phyloP scores from a whole-genome alignment of 1,284 basidiomycete genomes.

The Stygiomarasmius scandens region DNA sequence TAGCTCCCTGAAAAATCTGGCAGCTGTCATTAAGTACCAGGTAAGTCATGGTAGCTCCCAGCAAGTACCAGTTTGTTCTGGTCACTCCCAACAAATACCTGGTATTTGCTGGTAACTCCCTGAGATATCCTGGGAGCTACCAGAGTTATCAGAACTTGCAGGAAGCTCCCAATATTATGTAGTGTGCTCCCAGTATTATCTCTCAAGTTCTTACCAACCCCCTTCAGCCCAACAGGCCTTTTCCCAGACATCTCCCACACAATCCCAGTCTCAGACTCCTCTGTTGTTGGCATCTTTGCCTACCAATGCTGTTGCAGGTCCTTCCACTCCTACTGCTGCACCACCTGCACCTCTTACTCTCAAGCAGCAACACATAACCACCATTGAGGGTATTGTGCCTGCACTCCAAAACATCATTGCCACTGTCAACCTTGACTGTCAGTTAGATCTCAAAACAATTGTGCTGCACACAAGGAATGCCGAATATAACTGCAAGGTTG shows the following conservation, averaged over 20 bases:
- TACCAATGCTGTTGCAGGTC: conserved; percentile 27
- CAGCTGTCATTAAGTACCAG: too few species aligned
- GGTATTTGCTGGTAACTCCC: too few species aligned
- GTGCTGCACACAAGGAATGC: conserved; percentile 98
- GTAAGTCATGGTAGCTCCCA: too few species aligned
- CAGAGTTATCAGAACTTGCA: too few species aligned
- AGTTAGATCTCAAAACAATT: conserved; percentile 98
- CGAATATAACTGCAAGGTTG: conserved; percentile 99
- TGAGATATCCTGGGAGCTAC: too few species aligned
- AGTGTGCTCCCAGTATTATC: too few species aligned
- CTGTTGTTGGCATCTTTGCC: conserved; percentile 27
- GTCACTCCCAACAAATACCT: too few species aligned
- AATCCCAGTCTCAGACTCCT: conserved; percentile 36
- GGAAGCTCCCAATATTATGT: too few species aligned
- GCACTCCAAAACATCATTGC: conserved; percentile 99
- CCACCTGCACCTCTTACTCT: conserved; percentile 68
- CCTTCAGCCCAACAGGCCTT: conserved; percentile 29
- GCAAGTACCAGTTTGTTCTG: too few species aligned
- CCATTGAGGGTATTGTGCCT: conserved; percentile 93
- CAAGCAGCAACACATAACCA: conserved; percentile 89
- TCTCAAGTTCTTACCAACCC: conserved; percentile 44
- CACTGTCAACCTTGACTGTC: conserved; percentile 97
- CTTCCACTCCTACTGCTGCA: too few species aligned
- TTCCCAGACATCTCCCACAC: conserved; percentile 21
- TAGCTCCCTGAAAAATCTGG: too few species aligned